Evolutionary conservation across 2,329 filamentous ascomycete genomes (phyloP), one percentile per base, ranked within the genome.

Genomic region (Calonectria pauciramosa): DNA sequence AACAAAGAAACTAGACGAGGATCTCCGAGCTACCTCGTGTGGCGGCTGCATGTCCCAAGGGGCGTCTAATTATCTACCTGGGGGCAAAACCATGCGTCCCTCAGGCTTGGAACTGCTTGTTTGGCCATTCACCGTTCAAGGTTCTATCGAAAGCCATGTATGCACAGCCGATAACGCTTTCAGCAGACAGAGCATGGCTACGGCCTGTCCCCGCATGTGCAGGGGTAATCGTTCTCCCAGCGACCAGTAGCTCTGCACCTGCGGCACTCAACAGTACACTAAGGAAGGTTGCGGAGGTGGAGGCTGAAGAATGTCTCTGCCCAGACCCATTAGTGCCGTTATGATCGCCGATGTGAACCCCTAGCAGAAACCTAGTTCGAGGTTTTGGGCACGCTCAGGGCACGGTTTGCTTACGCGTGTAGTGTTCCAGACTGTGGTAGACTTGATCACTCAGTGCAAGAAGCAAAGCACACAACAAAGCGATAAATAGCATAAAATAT

Each of bases 291-390:
- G 56, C 18, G 56, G 56, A 63, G 56, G 56, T 63, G 56, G 56
- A 63, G 34, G 23, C 8, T 16, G 36, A 41, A 0, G 38, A 13
- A 16, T 16, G 52, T 38, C 56, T 38, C 56, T 63, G 36, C 56
- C 38, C 56, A 63, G 56, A 41, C 56, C 56, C 23, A 18, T 34
- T 63, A 63, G 56, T 41, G 56, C 56, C 56, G 23, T 63, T 63
- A 63, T 63, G 56, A 63, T 63, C 56, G 56, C 56, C 56, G 56
- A 63, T 63, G 56, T 63, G 26, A 63, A 41, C 56, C 56, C 56
- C 34, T 63, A 63, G 56, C 56, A 63, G 32, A 63, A 60, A 63
- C 56, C n/a, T 63, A 63, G 36, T 63, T 41, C 18, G 23, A 26
- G 44, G 16, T 28, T 30, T 20, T 26, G 36, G 56, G 16, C 34